Evolutionary conservation across 2,329 filamentous ascomycete genomes (phyloP), one percentile per base, ranked within the genome.

Genomic region (Pyricularia sp.): DNA sequence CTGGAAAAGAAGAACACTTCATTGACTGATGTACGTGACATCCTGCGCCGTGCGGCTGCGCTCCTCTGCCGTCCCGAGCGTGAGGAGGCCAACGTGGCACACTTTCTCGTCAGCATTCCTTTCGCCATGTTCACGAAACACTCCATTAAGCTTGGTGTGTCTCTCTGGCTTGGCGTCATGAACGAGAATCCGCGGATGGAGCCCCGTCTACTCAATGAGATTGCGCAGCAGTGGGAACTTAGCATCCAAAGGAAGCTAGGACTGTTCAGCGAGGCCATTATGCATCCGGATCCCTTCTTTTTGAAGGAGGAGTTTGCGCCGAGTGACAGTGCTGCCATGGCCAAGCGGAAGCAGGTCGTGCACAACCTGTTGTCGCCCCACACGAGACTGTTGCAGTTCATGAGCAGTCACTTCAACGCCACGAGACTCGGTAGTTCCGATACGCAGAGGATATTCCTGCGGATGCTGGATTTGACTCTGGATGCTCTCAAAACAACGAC

Each of bases 141-240:
- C 75, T 95, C 94, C 1, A 95, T 99, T 77, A 97, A 97, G 76
- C 87, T 98, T 67, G 96, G 95, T 6, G 91, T 97, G 50, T 97
- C 95, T 4, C 82, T 99, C 7, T 99, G 95, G 95, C 88, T 97
- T 70, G 95, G 95, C 30, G 92, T 98, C 17, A 96, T 98, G 75
- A 95, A 98, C 74, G 95, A 99, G 77, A 98, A 97, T 75, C 92
- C 94, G 2, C 86, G 87, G 69, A 90, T 97, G 79, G 93, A 97
- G 78, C 87, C 94, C 10, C 89, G 93, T 70, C 88, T 99, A 69
- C 81, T 99, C 36, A 89, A 89, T 68, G 93, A 97, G 76, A 92
- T 98, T 73, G 90, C 91, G 11, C 91, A 95, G 75, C 92, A 94
- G 71, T 99, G 94, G 92, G 94, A 98, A 78, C 84, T 86, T 69